Evolutionary conservation across 352 stramenopile genomes (phyloP), one percentile per base, ranked within the genome.

Genomic region (Blastocystis sp.): DNA sequence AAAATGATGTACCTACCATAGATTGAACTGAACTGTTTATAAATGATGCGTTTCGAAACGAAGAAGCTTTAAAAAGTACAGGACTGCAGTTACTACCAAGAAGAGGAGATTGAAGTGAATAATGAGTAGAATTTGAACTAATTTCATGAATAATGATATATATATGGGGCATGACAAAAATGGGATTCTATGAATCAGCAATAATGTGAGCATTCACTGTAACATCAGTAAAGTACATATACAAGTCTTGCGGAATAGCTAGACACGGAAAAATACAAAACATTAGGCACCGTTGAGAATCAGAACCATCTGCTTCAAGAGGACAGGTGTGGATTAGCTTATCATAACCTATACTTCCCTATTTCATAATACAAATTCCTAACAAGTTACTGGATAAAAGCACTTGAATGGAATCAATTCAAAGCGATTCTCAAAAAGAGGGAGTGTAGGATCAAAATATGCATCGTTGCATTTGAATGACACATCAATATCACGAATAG

Each of bases 161-260:
- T 33, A 44, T 42, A 53, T 66, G 35, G 15, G 73, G 73, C 11
- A 9, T 30, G 3, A 51, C 30, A 42, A 37, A 69, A 42, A 84
- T 69, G 15, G 48, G 48, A 27, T 84, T 84, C 73, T 84, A 84
- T 1, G 17, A 6, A 54, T 22, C 1, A 84, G 0, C 7, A 2
- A n/a, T 68, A 19, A 17, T 19, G 1, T 0, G n/a, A 44, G 11
- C 0, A 3, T 19, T 33, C 48, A 84, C 73, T 17, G 51, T 84
- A 27, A 84, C 19, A 19, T n/a, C n/a, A 15, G 51, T 48, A 44
- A 51, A 84, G 13, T 68, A 37, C 1, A 56, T 22, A 0, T 48
- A 68, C 15, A 84, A 7, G n/a, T 53, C 27, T n/a, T 58, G 22
- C 0, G 73, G 73, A 84, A 84, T 84, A 6, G 73, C 73, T 44